phyloP scores from a whole-genome alignment of 2,329 filamentous ascomycete species.

The Aspergillus fischeri region DNA sequence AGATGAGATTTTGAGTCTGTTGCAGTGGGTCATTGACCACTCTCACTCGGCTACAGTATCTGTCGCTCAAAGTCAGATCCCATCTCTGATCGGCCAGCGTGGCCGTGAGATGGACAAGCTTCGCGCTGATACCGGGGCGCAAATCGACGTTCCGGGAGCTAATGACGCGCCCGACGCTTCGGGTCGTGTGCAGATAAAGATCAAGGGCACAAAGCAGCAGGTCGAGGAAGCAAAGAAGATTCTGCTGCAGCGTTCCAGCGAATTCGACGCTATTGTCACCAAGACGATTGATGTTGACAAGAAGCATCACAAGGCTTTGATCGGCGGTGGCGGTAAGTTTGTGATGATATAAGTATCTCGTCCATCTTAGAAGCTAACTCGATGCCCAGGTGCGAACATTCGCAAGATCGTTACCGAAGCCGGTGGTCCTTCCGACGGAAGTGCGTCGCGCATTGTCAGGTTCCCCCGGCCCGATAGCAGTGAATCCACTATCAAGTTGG shows the following conservation, averaged over 20 bases:
- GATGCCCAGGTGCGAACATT: conserved; percentile 68
- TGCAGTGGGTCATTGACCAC: conserved; percentile 87
- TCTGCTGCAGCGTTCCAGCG: conserved; percentile 76
- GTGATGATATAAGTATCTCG: neutral
- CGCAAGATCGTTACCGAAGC: conserved; percentile 81
- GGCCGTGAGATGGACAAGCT: conserved; percentile 89
- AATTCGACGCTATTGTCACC: conserved; percentile 86
- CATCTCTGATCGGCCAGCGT: conserved; percentile 87
- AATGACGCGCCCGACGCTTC: conserved; percentile 63
- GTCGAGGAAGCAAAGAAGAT: conserved; percentile 90
- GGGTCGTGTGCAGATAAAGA: conserved; percentile 74
- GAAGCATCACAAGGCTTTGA: conserved; percentile 81
- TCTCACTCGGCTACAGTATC: conserved; percentile 74
- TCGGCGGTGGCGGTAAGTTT: conserved; percentile 77
- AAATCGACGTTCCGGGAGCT: conserved; percentile 84
- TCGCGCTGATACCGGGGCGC: conserved; percentile 76
- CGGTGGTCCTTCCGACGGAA: conserved; percentile 82
- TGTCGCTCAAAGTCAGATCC: conserved; percentile 86
- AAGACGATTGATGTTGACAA: conserved; percentile 86
- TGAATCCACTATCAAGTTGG: conserved; percentile 79
- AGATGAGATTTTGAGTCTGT: conserved; percentile 81
- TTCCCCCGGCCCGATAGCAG: conserved; percentile 87
- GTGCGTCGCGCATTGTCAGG: conserved; percentile 83
- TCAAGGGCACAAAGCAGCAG: conserved; percentile 88
- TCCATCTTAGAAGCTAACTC: neutral